A percentile compares a stretch with the other conserved stretches of the same genome.
These are phyloP conservation scores for Comarum palustre DNA, from an alignment of 306 rosid species.

Conservation along the genomic window DNA sequence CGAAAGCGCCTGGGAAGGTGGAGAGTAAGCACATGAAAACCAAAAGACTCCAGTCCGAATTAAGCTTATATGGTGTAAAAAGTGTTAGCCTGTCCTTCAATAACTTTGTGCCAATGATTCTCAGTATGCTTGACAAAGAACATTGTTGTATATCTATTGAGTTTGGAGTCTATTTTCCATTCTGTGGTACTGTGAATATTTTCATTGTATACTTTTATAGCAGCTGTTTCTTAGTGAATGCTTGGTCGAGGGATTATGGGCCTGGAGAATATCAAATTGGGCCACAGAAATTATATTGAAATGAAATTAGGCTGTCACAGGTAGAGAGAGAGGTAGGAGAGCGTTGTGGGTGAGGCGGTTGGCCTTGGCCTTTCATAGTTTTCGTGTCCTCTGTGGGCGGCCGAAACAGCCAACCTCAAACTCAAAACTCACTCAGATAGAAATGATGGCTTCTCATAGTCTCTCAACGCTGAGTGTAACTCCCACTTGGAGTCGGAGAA, in stretches of 20 bases:
- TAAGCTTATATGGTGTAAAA: not conserved
- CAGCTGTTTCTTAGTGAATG: not conserved
- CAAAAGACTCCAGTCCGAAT: not conserved
- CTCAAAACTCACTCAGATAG: not conserved
- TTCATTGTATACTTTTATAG: no score
- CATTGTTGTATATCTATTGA: not conserved
- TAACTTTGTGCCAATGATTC: not conserved
- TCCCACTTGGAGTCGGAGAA: constrained; percentile 5
- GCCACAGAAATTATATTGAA: not conserved
- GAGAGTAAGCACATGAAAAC: constrained; percentile 24
- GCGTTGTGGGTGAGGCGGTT: constrained; percentile 20
- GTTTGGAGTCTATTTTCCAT: no score
- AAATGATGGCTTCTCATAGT: constrained; percentile 9
- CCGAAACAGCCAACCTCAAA: constrained; percentile 3
- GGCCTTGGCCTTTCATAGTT: constrained; percentile 12
- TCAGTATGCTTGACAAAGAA: not conserved
- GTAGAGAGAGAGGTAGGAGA: not conserved
- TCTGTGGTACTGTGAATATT: no score
- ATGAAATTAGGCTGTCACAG: not conserved
- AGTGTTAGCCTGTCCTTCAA: not conserved
- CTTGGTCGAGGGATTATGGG: not conserved
- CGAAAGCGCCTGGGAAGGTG: constrained; percentile 39
- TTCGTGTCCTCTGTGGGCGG: not conserved
- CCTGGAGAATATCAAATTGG: not conserved
- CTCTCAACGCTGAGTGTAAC: constrained; percentile 3